Conservation (phyloP, 257 asterid species). For the Parsonsia alboflavescens region DNA sequence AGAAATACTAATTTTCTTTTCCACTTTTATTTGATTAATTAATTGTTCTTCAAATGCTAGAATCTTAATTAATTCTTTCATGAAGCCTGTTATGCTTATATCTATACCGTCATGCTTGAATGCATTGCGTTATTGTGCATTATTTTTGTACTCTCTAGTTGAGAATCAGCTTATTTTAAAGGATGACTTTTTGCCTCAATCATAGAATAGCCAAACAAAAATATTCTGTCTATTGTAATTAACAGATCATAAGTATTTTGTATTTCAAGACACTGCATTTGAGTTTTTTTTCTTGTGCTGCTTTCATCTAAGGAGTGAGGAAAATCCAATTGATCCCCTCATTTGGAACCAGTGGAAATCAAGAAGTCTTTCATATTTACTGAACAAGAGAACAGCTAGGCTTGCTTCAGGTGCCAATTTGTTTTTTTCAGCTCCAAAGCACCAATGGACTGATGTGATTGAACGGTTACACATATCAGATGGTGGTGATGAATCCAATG, state of each 20-base stretch:
- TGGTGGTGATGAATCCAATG: conserved; percentile 20
- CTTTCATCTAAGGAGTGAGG: conserved; percentile 44
- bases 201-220: not conserved
- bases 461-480: conserved; percentile 39
- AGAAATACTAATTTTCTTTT: not conserved
- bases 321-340: conserved; percentile 36
- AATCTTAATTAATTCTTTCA: not conserved
- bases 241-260: not conserved
- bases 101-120: not conserved
- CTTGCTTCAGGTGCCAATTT: conserved; percentile 72
- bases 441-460: conserved; percentile 60
- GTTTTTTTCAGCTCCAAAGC: conserved; percentile 55
- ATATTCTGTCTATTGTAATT: not conserved
- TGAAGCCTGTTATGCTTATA: not conserved
- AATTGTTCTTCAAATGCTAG: not conserved
- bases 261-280: not conserved
- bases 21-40: not conserved
- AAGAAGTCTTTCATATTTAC: conserved; percentile 63
- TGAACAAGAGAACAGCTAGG: conserved; percentile 67
- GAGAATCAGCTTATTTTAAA: not conserved
- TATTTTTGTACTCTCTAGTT: not conserved
- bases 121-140: not conserved
- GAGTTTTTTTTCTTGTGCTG: conserved; percentile 9
- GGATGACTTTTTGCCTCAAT: not conserved
- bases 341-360: conserved; percentile 61